Evolutionary conservation across 257 asterid genomes (phyloP), one percentile per base, ranked within the genome.

Genomic region (Penstemon davidsonii): DNA sequence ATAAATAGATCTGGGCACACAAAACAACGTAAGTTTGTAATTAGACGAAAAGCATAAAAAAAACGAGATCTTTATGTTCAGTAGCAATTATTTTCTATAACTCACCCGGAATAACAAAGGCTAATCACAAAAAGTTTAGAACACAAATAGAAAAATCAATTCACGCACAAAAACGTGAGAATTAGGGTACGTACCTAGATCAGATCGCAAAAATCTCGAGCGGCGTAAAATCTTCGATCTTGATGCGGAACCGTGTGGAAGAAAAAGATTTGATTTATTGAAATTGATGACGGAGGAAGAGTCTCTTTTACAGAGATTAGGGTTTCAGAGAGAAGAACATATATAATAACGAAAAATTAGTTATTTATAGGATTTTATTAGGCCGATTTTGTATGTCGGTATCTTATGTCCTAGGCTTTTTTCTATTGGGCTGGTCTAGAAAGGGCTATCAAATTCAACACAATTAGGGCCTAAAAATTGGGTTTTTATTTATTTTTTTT

Each of bases 301-400:
- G 49, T 4, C 15, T 36, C 10, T 8, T 10, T 19, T 4, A 47
- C 39, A 52, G 70, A 70, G 54, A 25, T 65, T 75, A 75, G 80
- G 80, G 75, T 64, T 75, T 58, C 64, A 10, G 55, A 50, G 13
- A 13, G 25, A 5, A 15, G 8, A 50, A 10, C 2, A 25, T n/a
- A 2, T 38, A 25, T 0, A 15, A 55, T 25, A 5, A 8, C 6
- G 7, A 18, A 0, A 47, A 0, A 3, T 10, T 7, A 41, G 12
- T 12, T 15, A 5, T 49, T 6, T 4, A 68, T 68, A 51, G 66
- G 62, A 66, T 62, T 11, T 12, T 13, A 13, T 59, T 42, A 12
- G 64, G 69, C 64, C 10, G 44, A 39, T 42, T 13, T 70, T 33
- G 4, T 25, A 25, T 25, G 33, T 0, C 33, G 33, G 33, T 25